A percentile compares a stretch with the other conserved stretches of the same genome.
phyloP scores from a whole-genome alignment of 2,329 filamentous ascomycete species.

The Karstenula rhodostoma region DNA sequence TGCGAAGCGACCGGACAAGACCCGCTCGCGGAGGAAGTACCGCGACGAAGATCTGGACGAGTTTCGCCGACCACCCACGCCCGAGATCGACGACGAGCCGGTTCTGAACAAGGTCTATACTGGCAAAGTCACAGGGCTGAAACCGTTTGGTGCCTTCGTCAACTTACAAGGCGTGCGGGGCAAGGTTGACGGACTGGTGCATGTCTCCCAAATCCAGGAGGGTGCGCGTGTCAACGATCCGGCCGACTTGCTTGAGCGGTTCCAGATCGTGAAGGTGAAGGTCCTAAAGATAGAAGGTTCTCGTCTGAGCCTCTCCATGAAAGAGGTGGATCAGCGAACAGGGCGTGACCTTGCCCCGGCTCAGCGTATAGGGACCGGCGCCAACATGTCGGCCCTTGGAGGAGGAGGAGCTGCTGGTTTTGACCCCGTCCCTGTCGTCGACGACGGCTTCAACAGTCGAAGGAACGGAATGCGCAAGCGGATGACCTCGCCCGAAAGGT shows the following conservation, averaged over 20 bases:
- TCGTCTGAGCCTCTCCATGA: conserved; percentile 91
- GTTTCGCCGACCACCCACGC: conserved; percentile 71
- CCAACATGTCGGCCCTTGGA: conserved; percentile 85
- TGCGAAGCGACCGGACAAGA: conserved; percentile 52
- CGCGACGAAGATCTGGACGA: conserved; percentile 61
- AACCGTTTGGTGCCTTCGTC: conserved; percentile 95
- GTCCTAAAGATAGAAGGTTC: conserved; percentile 84
- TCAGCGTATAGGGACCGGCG: conserved; percentile 81
- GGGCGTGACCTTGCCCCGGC: conserved; percentile 85
- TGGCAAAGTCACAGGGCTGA: conserved; percentile 88
- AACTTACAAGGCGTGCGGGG: conserved; percentile 87
- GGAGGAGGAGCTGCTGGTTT: conserved; percentile 64
- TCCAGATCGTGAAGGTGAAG: conserved; percentile 91
- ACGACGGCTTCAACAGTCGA: conserved; percentile 61
- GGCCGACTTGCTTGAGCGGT: conserved; percentile 81
- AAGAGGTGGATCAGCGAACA: conserved; percentile 90
- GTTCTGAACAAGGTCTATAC: conserved; percentile 88
- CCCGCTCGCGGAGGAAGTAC: conserved; percentile 47
- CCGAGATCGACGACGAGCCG: conserved; percentile 82
- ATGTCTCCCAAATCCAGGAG: conserved; percentile 87
- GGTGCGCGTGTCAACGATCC: conserved; percentile 90
- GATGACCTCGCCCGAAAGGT: conserved; percentile 94
- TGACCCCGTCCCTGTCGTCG: conserved; percentile 67
- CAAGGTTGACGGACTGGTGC: conserved; percentile 91
- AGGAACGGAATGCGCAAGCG: conserved; percentile 76